Base-by-base conservation (phyloP, 2,329 filamentous ascomycete species). In the Pseudocercospora macadamiae region DNA sequence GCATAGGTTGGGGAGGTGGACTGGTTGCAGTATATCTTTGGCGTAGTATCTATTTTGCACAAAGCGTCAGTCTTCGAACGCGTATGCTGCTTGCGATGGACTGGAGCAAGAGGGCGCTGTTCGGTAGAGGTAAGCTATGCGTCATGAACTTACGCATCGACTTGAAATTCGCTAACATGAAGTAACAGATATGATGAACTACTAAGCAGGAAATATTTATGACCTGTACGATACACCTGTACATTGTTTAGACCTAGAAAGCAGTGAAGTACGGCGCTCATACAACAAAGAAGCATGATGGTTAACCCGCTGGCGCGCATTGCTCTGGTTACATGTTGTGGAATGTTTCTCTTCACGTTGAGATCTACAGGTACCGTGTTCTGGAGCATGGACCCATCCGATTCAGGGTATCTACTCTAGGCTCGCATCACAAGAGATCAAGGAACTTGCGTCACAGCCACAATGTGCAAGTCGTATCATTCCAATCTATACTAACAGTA, bases 31-130 rank as follows among this genome's bases (percentile, higher is more conserved):
- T 97, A 49, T 99, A 99, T 74, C 85, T 96, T 30, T 99, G 95
- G 95, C 82, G 95, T 62, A 93, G 91, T 64, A 89, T 97, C 12
- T 99, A 99, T 77, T 99, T 99, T 79, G 92, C 95, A 10, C 91
- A 99, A 81, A 96, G 91, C 71, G 95, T 99, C 48, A 97, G 93
- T 75, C 83, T 97, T 60, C 82, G 95, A 66, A 99, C 95, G 23
- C 85, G 93, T 63, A 85, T 91, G 64, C 77, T 99, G 70, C 81
- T 99, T 76, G 92, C 92, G 16, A 97, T 99, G 95, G 95, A 99
- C 75, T 99, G 95, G 95, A 88, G 86, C n/a, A 99, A 97, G 85
- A 84, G 96, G 73, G 90, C 91, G 10, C 76, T 99, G 19, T 99
- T 99, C 79, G 95, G 95, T 66, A 84, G 95, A 87, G 95, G 93